Percentiles rank a stretch among this genome's conserved stretches.
These are phyloP conservation scores for Globisporangium cederbergense DNA, from an alignment of 352 stramenopile species.

Conservation along the genomic window DNA sequence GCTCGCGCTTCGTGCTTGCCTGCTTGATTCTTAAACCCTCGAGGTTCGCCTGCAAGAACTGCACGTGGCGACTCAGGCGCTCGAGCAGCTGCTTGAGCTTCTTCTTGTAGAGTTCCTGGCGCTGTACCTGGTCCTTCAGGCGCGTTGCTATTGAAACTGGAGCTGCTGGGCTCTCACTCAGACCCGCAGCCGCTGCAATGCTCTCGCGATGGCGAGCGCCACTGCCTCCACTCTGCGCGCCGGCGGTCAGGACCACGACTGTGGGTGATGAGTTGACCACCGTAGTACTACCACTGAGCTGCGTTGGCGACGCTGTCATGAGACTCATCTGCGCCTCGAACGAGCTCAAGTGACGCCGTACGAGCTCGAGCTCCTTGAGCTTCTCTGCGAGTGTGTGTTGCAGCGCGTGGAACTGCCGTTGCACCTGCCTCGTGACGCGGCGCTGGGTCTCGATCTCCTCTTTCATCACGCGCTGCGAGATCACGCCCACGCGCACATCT, in stretches of 20 bases:
- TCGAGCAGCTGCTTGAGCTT: slow-evolving; percentile 44
- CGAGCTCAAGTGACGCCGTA: slow-evolving; percentile 32
- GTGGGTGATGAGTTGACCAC: background rate
- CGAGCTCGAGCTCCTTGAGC: slow-evolving; percentile 32
- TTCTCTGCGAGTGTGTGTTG: slow-evolving; percentile 30
- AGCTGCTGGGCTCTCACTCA: background rate
- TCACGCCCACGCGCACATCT: slow-evolving; percentile 1
- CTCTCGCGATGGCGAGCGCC: slow-evolving; percentile 13
- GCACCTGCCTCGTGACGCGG: slow-evolving; percentile 34
- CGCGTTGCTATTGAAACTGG: background rate
- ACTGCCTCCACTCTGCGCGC: background rate
- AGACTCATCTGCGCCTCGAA: slow-evolving; percentile 17
- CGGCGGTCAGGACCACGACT: slow-evolving; percentile 4
- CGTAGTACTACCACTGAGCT: background rate
- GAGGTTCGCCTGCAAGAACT: slow-evolving; percentile 36
- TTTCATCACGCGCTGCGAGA: slow-evolving; percentile 39
- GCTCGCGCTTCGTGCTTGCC: slow-evolving; percentile 24
- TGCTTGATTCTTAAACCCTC: slow-evolving; percentile 29
- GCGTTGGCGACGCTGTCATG: background rate
- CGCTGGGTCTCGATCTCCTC: slow-evolving; percentile 62
- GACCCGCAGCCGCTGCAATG: slow-evolving; percentile 1
- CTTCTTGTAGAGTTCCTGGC: slow-evolving; percentile 57
- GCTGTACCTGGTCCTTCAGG: slow-evolving; percentile 43
- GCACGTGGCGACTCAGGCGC: slow-evolving; percentile 30
- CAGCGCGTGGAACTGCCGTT: slow-evolving; percentile 43